Evolutionary conservation across 768 basidiomycete species (phyloP).

Genomic region (Pholiota molesta): DNA sequence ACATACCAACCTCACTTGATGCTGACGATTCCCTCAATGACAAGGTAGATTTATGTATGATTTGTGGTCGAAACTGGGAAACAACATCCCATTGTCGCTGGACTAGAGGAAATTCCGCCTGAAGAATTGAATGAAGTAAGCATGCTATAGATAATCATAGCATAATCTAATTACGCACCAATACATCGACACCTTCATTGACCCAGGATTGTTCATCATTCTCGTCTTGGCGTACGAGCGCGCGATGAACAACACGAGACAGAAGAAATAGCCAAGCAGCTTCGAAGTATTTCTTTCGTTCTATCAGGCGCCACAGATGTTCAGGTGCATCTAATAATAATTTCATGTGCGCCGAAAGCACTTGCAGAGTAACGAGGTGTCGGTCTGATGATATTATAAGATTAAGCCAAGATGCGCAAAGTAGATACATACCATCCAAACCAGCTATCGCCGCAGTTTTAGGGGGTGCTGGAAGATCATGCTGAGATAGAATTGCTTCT

Average conservation of each 20-base stretch:
- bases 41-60: conserved; percentile 84
- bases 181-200: conserved; percentile 61
- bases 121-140: neutral
- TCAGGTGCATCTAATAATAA: conserved; percentile 92
- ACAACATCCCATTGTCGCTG: conserved; percentile 94
- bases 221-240: conserved; percentile 64
- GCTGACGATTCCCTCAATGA: conserved; percentile 66
- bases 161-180: conserved; percentile 41
- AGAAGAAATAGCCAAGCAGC: conserved; percentile 90
- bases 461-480: conserved; percentile 46
- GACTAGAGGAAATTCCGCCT: conserved; percentile 88
- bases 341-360: conserved; percentile 87
- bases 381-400: conserved; percentile 47
- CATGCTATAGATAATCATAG: conserved; percentile 3
- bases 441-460: conserved; percentile 40
- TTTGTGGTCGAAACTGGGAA: conserved; percentile 84
- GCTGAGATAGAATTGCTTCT: conserved; percentile 51
- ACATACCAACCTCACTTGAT: conserved; percentile 51
- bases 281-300: conserved; percentile 75
- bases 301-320: conserved; percentile 86
- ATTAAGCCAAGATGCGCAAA: neutral
- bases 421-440: conserved; percentile 40
- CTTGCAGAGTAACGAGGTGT: conserved; percentile 69
- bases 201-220: conserved; percentile 66
- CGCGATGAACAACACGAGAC: conserved; percentile 81